Evolutionary conservation across 768 basidiomycete species (phyloP).

Genomic region (Russula griseocarnosa): DNA sequence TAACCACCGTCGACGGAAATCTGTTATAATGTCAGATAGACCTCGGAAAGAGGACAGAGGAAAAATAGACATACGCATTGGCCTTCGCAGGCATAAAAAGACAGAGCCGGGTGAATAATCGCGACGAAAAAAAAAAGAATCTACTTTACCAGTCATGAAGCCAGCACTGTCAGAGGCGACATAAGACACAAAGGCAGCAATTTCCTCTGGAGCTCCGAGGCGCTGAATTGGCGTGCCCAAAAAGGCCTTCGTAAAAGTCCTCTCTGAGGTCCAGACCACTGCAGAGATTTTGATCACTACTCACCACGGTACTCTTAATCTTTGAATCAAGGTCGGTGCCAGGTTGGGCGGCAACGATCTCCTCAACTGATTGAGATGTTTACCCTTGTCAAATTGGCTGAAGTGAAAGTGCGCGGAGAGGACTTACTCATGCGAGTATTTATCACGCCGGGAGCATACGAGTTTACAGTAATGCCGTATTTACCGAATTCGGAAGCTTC

Average conservation of each 20-base stretch:
- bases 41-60: not conserved
- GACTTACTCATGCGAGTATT: constrained; percentile 29
- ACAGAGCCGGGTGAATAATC: not conserved
- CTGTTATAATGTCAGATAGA: not conserved
- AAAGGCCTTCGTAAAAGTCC: not conserved
- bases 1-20: constrained; percentile 15
- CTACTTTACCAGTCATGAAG: constrained; percentile 27
- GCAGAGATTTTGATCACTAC: not conserved
- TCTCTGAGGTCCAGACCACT: not conserved
- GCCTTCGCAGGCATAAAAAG: not conserved
- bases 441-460: constrained; percentile 29
- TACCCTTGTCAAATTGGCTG: not conserved
- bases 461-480: constrained; percentile 30
- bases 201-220: constrained; percentile 20
- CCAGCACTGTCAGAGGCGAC: constrained; percentile 22
- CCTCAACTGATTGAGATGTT: not conserved
- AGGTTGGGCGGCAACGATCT: not conserved
- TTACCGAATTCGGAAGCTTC: constrained; percentile 27
- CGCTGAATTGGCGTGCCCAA: constrained; percentile 5
- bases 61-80: constrained; percentile 16
- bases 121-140: not conserved
- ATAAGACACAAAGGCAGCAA: constrained; percentile 29
- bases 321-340: not conserved
- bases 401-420: not conserved
- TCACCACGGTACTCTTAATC: not conserved